These are phyloP conservation scores for Crinitomyces ghanaensis DNA, from an alignment of 805 yeast species.

Conservation along the genomic window DNA sequence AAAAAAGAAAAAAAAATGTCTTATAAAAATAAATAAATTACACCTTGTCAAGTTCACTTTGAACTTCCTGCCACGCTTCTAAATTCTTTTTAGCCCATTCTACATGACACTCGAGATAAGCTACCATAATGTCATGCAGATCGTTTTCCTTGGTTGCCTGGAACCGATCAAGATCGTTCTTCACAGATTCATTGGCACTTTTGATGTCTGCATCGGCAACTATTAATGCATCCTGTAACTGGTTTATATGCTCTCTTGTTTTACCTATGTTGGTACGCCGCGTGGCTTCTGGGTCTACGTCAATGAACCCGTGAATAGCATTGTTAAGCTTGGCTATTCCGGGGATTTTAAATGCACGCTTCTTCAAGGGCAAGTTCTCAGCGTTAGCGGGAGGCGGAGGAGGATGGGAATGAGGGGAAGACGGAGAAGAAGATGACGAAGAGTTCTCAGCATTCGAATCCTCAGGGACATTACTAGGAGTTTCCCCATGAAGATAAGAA, in stretches of 20 bases:
- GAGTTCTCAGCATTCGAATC: neutral
- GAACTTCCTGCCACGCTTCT: slow-evolving; percentile 24
- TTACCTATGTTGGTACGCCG: slow-evolving; percentile 40
- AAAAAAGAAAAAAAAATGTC: no score
- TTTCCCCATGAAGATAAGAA: slow-evolving; percentile 19
- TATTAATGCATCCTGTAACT: slow-evolving; percentile 38
- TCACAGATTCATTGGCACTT: slow-evolving; percentile 35
- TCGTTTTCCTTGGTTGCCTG: slow-evolving; percentile 40
- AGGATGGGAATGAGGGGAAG: slow-evolving; percentile 18
- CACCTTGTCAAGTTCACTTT: slow-evolving; percentile 5
- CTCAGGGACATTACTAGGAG: neutral
- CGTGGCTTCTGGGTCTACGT: slow-evolving; percentile 54
- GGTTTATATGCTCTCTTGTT: slow-evolving; percentile 35
- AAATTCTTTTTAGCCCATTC: slow-evolving; percentile 60
- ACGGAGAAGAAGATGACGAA: slow-evolving; percentile 1
- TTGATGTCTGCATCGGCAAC: slow-evolving; percentile 44
- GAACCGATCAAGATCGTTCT: slow-evolving; percentile 33
- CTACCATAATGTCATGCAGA: slow-evolving; percentile 38
- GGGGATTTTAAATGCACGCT: slow-evolving; percentile 39
- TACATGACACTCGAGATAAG: slow-evolving; percentile 44
- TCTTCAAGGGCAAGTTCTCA: neutral
- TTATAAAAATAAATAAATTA: no score
- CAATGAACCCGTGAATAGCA: slow-evolving; percentile 49
- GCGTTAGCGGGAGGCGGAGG: neutral
- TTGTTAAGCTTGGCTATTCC: slow-evolving; percentile 40